Conservation (phyloP, 805 yeast genomes). For the Starmerella stigmatis region DNA sequence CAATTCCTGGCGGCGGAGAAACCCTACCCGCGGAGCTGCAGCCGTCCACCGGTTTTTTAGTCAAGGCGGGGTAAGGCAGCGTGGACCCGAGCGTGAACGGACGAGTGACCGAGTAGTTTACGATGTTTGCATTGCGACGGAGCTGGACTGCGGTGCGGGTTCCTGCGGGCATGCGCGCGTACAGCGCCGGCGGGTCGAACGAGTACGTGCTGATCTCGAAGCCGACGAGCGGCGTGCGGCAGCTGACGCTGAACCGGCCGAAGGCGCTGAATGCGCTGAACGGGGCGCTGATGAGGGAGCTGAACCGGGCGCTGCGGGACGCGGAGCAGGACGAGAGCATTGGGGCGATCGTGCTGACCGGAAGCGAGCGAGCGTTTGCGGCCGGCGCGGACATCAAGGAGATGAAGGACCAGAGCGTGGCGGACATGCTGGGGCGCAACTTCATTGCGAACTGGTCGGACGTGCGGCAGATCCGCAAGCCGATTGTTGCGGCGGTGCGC, state of each 20-base stretch:
- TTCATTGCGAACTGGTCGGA: constrained; percentile 37
- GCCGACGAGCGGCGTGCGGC: constrained; percentile 34
- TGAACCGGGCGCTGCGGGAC: constrained; percentile 32
- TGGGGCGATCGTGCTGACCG: constrained; percentile 43
- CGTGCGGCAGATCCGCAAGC: constrained; percentile 35
- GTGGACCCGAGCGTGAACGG: no score
- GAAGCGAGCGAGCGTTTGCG: constrained; percentile 40
- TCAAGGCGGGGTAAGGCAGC: no score
- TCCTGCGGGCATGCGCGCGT: constrained; percentile 9
- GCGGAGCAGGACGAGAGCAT: constrained; percentile 33
- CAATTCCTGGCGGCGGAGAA: no score
- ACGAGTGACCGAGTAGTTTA: no score
- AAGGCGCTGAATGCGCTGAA: constrained; percentile 38
- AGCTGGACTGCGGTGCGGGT: background rate
- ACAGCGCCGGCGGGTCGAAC: constrained; percentile 26
- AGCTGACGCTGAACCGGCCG: constrained; percentile 37
- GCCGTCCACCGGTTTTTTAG: no score
- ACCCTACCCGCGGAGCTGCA: no score
- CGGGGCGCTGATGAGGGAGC: constrained; percentile 32
- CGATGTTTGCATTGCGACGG: background rate
- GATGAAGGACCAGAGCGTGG: constrained; percentile 35
- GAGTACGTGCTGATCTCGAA: constrained; percentile 34
- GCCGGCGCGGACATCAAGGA: constrained; percentile 50
- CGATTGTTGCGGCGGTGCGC: constrained; percentile 46
- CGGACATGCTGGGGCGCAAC: constrained; percentile 31